phyloP scores from a whole-genome alignment of 2,329 filamentous ascomycete species.

The Juglanconis juglandina region DNA sequence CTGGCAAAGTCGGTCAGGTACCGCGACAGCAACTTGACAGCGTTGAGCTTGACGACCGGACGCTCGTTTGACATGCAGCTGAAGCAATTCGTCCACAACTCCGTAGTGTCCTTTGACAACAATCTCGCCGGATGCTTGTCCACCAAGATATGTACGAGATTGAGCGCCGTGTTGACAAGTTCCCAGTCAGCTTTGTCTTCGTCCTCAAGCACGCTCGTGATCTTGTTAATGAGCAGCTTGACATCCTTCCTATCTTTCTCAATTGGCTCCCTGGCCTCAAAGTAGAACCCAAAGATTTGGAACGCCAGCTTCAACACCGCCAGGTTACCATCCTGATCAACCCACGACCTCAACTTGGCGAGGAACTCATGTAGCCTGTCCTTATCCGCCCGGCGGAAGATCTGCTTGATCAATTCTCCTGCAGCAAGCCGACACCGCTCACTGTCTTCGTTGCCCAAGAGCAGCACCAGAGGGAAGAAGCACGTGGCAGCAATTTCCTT shows the following conservation, averaged over 20 bases:
- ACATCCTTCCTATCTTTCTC: slow-evolving; percentile 66
- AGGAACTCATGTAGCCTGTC: slow-evolving; percentile 71
- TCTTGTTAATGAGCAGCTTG: slow-evolving; percentile 55
- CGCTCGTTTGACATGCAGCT: slow-evolving; percentile 70
- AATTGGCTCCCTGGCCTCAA: slow-evolving; percentile 62
- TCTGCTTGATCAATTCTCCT: slow-evolving; percentile 71
- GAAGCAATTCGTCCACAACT: slow-evolving; percentile 70
- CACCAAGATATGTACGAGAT: slow-evolving; percentile 65
- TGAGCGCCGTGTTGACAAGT: slow-evolving; percentile 69
- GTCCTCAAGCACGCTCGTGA: slow-evolving; percentile 50
- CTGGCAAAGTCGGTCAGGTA: slow-evolving; percentile 78
- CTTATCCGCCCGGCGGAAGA: slow-evolving; percentile 74
- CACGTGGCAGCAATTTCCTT: slow-evolving; percentile 78
- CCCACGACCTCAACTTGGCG: slow-evolving; percentile 68
- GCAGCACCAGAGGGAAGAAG: slow-evolving; percentile 82
- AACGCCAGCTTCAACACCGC: slow-evolving; percentile 70
- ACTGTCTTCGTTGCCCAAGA: slow-evolving; percentile 84
- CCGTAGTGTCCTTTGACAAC: slow-evolving; percentile 55
- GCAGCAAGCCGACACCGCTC: slow-evolving; percentile 81
- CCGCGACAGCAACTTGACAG: slow-evolving; percentile 69
- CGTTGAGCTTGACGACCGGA: slow-evolving; percentile 70
- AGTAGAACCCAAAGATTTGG: slow-evolving; percentile 79
- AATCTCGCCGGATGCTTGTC: slow-evolving; percentile 62
- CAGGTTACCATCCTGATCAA: slow-evolving; percentile 69
- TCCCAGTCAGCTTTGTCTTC: slow-evolving; percentile 64